Percentiles rank a stretch among this genome's conserved stretches.
phyloP scores from a whole-genome alignment of 2,329 filamentous ascomycete genomes.

The Exophiala alcalophila region DNA sequence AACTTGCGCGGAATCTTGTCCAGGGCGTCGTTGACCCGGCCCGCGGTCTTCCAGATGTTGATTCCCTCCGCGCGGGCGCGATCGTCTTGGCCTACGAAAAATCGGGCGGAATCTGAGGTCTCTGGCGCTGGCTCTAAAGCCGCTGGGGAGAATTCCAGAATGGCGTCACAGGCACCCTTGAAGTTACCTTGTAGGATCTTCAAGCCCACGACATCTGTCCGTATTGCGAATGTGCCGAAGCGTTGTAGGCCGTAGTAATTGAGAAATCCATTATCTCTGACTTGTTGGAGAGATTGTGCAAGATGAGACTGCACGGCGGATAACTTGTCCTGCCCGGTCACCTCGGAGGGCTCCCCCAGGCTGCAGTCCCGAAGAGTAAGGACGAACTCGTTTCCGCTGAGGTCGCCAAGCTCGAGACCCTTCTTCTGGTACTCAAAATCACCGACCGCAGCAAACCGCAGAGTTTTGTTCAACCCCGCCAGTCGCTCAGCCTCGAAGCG shows the following conservation, averaged over 20 bases:
- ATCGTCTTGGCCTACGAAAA: slow-evolving; percentile 58
- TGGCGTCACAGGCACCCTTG: slow-evolving; percentile 71
- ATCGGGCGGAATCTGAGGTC: slow-evolving; percentile 36
- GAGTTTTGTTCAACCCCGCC: slow-evolving; percentile 58
- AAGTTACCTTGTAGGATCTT: slow-evolving; percentile 81
- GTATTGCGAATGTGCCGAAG: slow-evolving; percentile 82
- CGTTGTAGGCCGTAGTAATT: slow-evolving; percentile 99
- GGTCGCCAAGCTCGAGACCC: slow-evolving; percentile 75
- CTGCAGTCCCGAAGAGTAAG: slow-evolving; percentile 86
- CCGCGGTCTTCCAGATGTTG: slow-evolving; percentile 64
- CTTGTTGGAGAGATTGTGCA: slow-evolving; percentile 60
- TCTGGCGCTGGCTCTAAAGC: slow-evolving; percentile 58
- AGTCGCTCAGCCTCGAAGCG: slow-evolving; percentile 62
- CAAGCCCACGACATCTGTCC: slow-evolving; percentile 80
- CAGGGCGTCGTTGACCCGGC: slow-evolving; percentile 59
- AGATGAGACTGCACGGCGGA: slow-evolving; percentile 50
- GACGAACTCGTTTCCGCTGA: slow-evolving; percentile 86
- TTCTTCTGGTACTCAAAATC: slow-evolving; percentile 74
- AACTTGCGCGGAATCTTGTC: slow-evolving; percentile 74
- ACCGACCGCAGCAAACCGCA: slow-evolving; percentile 65
- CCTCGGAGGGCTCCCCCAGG: slow-evolving; percentile 40
- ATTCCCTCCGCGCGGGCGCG: slow-evolving; percentile 74
- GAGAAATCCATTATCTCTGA: slow-evolving; percentile 77
- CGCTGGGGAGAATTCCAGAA: slow-evolving; percentile 69
- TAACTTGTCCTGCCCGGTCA: slow-evolving; percentile 38